Evolutionary conservation across 495 filamentous ascomycete species (phyloP), one percentile per base, ranked within the genome.

Genomic region (Lasiosphaeriaceae sp.): DNA sequence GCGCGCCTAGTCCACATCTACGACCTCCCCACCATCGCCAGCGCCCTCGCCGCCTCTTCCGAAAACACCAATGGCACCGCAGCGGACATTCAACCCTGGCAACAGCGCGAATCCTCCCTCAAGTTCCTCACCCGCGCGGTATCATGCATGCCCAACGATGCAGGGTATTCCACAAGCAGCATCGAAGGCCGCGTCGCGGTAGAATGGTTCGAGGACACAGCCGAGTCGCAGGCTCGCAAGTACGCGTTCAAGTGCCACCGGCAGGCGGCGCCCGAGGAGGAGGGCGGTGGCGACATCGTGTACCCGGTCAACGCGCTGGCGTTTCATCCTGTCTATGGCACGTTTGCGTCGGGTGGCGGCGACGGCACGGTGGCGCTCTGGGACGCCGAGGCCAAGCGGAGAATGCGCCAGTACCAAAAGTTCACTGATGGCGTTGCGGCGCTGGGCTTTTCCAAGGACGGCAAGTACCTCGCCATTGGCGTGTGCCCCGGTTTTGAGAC

Each of bases 231-330:
- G 71, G 87, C 87, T 17, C 80, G 92, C 54, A 97, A 96, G 65
- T 98, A 97, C 76, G 94, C 94, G 11, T 98, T 98, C 80, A 98
- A 98, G 69, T 98, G 94, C 73, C 94, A 98, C 73, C 85, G 94
- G 11, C 88, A 94, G 70, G 73, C 75, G 2, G 67, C 66, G 21
- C 64, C 68, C 39, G 71, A 72, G 14, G 68, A 69, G n/a, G 70
- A 73, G 2, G 80, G 77, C 34, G 84, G 89, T 46, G 87, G 86
- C 26, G 94, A 98, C 68, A 79, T 97, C 11, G 90, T 98, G 8
- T 98, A 94, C 66, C 94, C 94, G 0, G 93, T 98, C 62, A 95
- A 98, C 71, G 87, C 93, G 12, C 80, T 98, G 0, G 83, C 90
- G 0, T 98, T 96, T 74, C 93, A 98, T 75, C 92, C 94, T 1